Percentiles rank a stretch among this genome's conserved stretches.
Evolutionary conservation across 2,329 filamentous ascomycete genomes (phyloP).

Genomic region (Xylariaceae sp.): DNA sequence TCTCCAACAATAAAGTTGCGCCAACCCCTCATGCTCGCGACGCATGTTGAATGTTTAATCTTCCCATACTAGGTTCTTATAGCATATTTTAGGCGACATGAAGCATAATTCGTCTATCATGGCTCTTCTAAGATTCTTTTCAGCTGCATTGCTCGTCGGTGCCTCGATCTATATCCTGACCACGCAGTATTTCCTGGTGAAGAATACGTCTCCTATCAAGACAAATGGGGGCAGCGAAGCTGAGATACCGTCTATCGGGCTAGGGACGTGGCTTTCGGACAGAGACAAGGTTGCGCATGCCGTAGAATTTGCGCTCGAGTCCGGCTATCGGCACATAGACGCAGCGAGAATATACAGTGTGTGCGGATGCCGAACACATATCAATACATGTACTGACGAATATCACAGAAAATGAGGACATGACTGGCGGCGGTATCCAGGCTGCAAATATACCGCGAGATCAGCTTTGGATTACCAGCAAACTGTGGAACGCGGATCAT

Average conservation of each 20-base stretch:
- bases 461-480: constrained; percentile 49
- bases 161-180: constrained; percentile 3
- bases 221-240: neutral
- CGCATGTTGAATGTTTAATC: no score
- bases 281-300: constrained; percentile 27
- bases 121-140: constrained; percentile 3
- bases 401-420: constrained; percentile 42
- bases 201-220: constrained; percentile 8
- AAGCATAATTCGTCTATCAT: constrained; percentile 1
- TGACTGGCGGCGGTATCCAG: constrained; percentile 45
- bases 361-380: neutral
- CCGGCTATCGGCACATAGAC: constrained; percentile 29
- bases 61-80: no score
- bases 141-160: constrained; percentile 5
- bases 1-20: constrained; percentile 1
- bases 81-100: neutral
- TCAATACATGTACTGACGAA: constrained; percentile 1
- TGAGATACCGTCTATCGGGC: constrained; percentile 26
- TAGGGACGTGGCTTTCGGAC: constrained; percentile 31
- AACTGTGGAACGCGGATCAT: constrained; percentile 32
- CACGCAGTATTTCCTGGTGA: constrained; percentile 1
- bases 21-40: no score
- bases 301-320: constrained; percentile 27
- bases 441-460: constrained; percentile 46
- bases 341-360: constrained; percentile 29